phyloP scores from a whole-genome alignment of 1,284 basidiomycete species.

The Waitea zeae region DNA sequence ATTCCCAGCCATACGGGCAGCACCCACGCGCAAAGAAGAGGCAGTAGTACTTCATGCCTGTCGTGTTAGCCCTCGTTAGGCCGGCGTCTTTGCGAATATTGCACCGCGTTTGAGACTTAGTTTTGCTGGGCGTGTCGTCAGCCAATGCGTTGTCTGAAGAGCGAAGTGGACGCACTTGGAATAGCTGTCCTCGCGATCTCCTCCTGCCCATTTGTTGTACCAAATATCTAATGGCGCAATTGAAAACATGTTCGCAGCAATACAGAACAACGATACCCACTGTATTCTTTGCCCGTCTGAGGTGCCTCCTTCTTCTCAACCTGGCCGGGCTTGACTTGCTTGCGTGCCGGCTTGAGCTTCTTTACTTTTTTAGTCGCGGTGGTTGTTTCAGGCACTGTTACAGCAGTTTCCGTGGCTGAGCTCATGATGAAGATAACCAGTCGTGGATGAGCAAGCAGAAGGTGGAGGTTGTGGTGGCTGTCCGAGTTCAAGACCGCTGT shows the following conservation, averaged over 20 bases:
- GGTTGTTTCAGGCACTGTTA: background rate
- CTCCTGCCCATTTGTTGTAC: conserved; percentile 99
- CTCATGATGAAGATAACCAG: too few species aligned
- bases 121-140: conserved; percentile 47
- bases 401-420: conserved; percentile 1
- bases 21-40: conserved; percentile 93
- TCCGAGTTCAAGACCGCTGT: too few species aligned
- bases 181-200: conserved; percentile 85
- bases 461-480: too few species aligned
- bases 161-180: conserved; percentile 50
- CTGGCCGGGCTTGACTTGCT: conserved; percentile 80
- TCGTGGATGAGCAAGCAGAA: too few species aligned
- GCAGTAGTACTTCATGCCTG: conserved; percentile 84
- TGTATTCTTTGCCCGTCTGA: conserved; percentile 91
- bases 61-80: conserved; percentile 85
- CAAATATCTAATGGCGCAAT: conserved; percentile 57
- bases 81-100: conserved; percentile 81
- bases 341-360: conserved; percentile 69
- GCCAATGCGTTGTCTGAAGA: conserved; percentile 5
- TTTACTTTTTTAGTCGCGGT: conserved; percentile 20
- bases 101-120: conserved; percentile 82
- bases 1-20: conserved; percentile 96
- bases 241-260: conserved; percentile 5
- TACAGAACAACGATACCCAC: conserved; percentile 27
- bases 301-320: conserved; percentile 77